A percentile compares a stretch with the other conserved stretches of the same genome.
These are phyloP conservation scores for Coemansia reversa DNA, from an alignment of 192 early-diverging fungal species.

Conservation along the genomic window DNA sequence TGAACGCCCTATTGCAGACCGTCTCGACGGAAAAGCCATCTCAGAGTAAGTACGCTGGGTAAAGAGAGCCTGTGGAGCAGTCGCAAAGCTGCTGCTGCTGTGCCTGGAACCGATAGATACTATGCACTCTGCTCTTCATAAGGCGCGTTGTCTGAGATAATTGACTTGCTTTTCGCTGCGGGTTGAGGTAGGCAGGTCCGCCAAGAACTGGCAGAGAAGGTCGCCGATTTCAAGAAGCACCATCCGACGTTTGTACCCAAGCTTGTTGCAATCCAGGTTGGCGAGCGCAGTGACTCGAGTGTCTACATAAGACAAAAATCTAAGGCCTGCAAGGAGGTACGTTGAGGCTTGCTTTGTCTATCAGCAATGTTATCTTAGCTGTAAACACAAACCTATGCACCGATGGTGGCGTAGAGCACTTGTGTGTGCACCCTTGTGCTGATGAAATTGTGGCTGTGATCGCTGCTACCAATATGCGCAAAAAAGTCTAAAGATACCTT, in stretches of 20 bases:
- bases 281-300: slow-evolving; percentile 88
- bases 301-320: slow-evolving; percentile 93
- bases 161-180: too few species aligned
- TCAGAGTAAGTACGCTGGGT: slow-evolving; percentile 25
- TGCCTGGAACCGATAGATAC: too few species aligned
- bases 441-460: too few species aligned
- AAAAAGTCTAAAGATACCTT: too few species aligned
- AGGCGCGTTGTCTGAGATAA: too few species aligned
- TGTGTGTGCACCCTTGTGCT: neutral
- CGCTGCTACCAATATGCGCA: too few species aligned
- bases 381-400: neutral
- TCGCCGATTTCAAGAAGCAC: slow-evolving; percentile 60
- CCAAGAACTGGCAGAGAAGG: slow-evolving; percentile 64
- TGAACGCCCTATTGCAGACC: slow-evolving; percentile 11
- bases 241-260: slow-evolving; percentile 78
- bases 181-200: slow-evolving; percentile 56
- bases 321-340: slow-evolving; percentile 77
- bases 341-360: slow-evolving; percentile 23
- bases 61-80: neutral
- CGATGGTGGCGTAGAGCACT: neutral
- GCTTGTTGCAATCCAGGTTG: slow-evolving; percentile 90
- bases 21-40: slow-evolving; percentile 35
- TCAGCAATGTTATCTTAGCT: neutral
- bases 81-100: too few species aligned
- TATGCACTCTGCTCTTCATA: too few species aligned